Base-by-base conservation (phyloP, 495 filamentous ascomycete genomes). In the Aspergillus sclerotioniger region DNA sequence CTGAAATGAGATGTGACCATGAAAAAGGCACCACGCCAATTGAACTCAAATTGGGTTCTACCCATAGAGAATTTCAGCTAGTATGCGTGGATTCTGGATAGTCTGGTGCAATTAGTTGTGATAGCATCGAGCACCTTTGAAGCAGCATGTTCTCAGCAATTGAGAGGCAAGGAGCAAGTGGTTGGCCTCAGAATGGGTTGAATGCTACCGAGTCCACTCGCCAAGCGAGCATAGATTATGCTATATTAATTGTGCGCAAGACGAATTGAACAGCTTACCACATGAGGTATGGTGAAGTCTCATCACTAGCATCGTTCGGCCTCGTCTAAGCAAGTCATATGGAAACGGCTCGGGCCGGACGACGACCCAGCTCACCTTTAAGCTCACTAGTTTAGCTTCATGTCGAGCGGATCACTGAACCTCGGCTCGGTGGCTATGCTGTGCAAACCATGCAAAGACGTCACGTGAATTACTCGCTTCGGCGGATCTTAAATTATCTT, bases 261-360 rank as follows among this genome's bases (percentile, higher is more conserved):
- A 12, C 35, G 35, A 41, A n/a, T 15, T 41, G 13, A 41, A 41
- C 33, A n/a, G 5, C 37, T 41, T 41, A 41, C 37, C 37, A 41
- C 37, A 41, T 41, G 37, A 41, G 37, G 37, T n/a, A 41, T 41
- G 37, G 37, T 41, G 13, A n/a, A 41, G 37, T 41, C 33, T 13
- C 33, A 35, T 35, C n/a, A 41, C 37, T 41, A 41, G 37, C 37
- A 41, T n/a, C 13, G 13, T 3, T 12, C 3, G 37, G n/a, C 47
- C 21, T 50, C 19, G 44, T 46, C 13, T 28, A 28, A 32, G 31
- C 47, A 50, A 50, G 28, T 15, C 37, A 41, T 41, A 50, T 50
- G 25, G 25, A 50, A 29, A n/a, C 47, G 47, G 47, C 20, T 16
- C 47, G 47, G 47, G 28, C 47, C 47, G 47, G 47, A 0, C 3